Conservation (phyloP, 441 rosid genomes). For the Pelargonium citronellum region DNA sequence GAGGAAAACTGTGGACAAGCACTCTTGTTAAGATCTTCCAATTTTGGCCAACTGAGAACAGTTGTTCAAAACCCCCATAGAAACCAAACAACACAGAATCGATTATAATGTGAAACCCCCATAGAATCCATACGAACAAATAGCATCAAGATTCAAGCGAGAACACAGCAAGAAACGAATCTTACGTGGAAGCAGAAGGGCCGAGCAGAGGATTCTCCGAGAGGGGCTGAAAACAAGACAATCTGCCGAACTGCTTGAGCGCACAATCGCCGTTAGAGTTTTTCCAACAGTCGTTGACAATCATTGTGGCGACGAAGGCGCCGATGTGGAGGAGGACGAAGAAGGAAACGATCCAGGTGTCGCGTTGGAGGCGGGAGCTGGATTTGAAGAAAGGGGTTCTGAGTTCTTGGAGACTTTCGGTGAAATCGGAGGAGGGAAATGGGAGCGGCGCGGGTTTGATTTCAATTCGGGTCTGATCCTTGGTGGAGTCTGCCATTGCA, state of each 20-base stretch:
- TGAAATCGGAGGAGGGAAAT: constrained; percentile 16
- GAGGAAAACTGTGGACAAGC: no score
- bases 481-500: constrained; percentile 16
- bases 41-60: no score
- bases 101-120: neutral
- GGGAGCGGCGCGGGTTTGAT: constrained; percentile 20
- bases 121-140: no score
- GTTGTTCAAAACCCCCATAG: neutral
- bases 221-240: constrained; percentile 66
- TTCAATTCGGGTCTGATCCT: constrained; percentile 21
- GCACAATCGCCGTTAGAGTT: constrained; percentile 57
- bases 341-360: constrained; percentile 72
- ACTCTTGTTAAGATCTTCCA: no score
- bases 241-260: constrained; percentile 33
- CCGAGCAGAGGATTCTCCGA: constrained; percentile 79
- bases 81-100: neutral
- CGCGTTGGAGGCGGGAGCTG: constrained; percentile 46
- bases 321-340: constrained; percentile 63
- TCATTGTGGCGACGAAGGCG: constrained; percentile 59
- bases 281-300: constrained; percentile 48
- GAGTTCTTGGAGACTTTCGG: constrained; percentile 21
- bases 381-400: constrained; percentile 60
- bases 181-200: constrained; percentile 78
- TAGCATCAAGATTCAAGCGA: neutral
- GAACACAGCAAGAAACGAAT: constrained; percentile 2